Base-by-base conservation (phyloP, 1,139 yeast genomes). In the Wickerhamiella pararugosa region DNA sequence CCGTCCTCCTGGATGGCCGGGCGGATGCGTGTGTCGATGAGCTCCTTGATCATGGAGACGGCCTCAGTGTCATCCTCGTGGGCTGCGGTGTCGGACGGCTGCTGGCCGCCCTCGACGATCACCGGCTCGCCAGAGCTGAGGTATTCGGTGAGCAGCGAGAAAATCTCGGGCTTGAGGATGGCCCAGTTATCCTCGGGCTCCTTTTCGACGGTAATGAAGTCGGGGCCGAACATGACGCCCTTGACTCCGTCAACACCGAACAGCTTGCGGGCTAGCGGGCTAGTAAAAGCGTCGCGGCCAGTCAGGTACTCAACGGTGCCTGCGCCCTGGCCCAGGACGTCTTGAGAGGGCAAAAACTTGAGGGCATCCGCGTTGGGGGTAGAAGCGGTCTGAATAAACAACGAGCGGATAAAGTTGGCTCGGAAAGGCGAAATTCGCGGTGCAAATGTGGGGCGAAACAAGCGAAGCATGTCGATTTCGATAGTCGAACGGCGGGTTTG, bases 321-420 rank as follows among this genome's bases (percentile, higher is more conserved):
- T 25, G 54, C 51, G 10, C 64, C 64, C 9, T 63, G 64, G 25
- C 76, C 77, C 5, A 75, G 62, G 10, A 75, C 70, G 42, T 70
- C 66, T 40, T 73, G 76, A 6, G 81, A 69, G 1, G 98, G 96
- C 25, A 83, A 63, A 47, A 86, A 90, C 63, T 90, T 90, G 47
- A 90, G 65, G 0, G 98, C 97, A 60, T 90, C 82, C 34, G 77
- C 87, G 55, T 90, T 90, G 4, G 98, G 98, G 0, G 98, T 90
- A 3, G 81, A 63, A 9, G 75, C 65, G 0, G 84, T 75, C 51
- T 76, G 77, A 32, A 75, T 70, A 49, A 62, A 65, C 51, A 64
- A 50, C 25, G 36, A 39, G 29, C 53, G 51, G 26, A 33, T 25
- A 6, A 45, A 36, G 9, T 26, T 11, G 25, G 39, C 33, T 15